Conservation (phyloP, 352 stramenopile species). For the Pythium angustatum region DNA sequence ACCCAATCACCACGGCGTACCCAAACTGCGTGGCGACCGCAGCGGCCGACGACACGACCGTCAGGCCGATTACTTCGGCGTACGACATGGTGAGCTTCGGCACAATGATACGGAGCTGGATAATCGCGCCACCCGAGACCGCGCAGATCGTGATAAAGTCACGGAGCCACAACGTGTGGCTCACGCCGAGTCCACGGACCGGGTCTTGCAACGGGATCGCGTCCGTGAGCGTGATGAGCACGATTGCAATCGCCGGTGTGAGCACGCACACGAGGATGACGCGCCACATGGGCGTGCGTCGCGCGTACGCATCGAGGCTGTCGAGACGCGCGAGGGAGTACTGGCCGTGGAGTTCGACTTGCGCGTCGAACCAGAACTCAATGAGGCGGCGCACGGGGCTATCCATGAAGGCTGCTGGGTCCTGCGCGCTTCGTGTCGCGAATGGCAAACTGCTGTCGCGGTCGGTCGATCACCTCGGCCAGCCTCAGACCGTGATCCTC, state of each 20-base stretch:
- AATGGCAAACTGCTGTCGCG: too few relatives aligned
- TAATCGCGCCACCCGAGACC: not conserved
- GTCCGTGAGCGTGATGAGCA: slow-evolving; percentile 4
- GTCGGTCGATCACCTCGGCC: too few relatives aligned
- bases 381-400: not conserved
- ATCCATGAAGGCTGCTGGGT: not conserved
- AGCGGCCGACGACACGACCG: not conserved
- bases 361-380: not conserved
- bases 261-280: not conserved
- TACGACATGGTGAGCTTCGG: not conserved
- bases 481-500: too few relatives aligned
- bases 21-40: slow-evolving; percentile 5
- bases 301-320: not conserved
- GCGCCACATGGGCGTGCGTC: slow-evolving; percentile 1
- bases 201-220: slow-evolving; percentile 1
- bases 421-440: not conserved
- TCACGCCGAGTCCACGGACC: not conserved
- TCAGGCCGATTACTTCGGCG: not conserved
- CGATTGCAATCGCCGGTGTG: not conserved
- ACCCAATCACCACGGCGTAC: slow-evolving; percentile 1
- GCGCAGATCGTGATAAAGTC: slow-evolving; percentile 2
- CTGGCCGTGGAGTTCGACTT: slow-evolving; percentile 10
- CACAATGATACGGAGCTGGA: slow-evolving; percentile 14
- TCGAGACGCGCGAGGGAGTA: slow-evolving; percentile 9
- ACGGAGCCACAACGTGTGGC: slow-evolving; percentile 3